Evolutionary conservation across 1,284 basidiomycete genomes (phyloP).

Genomic region (Heliocybe sulcata): DNA sequence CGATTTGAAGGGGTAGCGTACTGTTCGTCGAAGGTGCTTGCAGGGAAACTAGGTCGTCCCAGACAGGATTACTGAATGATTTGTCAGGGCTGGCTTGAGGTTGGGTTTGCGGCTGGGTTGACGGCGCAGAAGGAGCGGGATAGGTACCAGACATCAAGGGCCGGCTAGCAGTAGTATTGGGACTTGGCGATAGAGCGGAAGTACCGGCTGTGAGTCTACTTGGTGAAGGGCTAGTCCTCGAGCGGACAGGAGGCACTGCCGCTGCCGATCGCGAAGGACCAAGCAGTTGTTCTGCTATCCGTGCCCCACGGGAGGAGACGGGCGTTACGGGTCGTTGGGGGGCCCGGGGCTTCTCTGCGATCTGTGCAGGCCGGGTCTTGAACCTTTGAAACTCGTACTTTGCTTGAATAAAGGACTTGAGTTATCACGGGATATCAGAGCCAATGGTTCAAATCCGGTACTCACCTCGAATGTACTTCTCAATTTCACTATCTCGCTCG

Average conservation of each 20-base stretch:
- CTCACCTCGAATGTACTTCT: conserved; percentile 76
- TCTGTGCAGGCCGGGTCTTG: conserved; percentile 22
- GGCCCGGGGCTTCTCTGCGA: conserved; percentile 15
- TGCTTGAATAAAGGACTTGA: conserved; percentile 28
- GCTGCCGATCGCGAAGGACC: conserved; percentile 28
- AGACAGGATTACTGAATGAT: conserved; percentile 27
- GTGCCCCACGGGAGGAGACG: neutral
- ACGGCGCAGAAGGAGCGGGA: conserved; percentile 7
- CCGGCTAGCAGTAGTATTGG: neutral
- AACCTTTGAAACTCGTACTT: conserved; percentile 73
- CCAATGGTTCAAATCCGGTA: conserved; percentile 9
- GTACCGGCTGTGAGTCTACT: neutral
- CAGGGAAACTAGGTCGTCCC: conserved; percentile 46
- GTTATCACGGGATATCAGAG: neutral
- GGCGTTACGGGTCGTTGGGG: no score
- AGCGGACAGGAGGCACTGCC: neutral
- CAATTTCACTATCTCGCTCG: conserved; percentile 78
- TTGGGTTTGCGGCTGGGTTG: conserved; percentile 2
- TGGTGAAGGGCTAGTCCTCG: conserved; percentile 15
- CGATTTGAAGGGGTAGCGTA: conserved; percentile 46
- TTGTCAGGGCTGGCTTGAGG: conserved; percentile 8
- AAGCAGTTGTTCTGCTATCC: conserved; percentile 7
- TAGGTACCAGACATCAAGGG: conserved; percentile 6
- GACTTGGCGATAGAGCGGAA: neutral
- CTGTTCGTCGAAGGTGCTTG: conserved; percentile 35